Evolutionary conservation across 345 rosid species (phyloP).

Genomic region (Gossypium arboreum): DNA sequence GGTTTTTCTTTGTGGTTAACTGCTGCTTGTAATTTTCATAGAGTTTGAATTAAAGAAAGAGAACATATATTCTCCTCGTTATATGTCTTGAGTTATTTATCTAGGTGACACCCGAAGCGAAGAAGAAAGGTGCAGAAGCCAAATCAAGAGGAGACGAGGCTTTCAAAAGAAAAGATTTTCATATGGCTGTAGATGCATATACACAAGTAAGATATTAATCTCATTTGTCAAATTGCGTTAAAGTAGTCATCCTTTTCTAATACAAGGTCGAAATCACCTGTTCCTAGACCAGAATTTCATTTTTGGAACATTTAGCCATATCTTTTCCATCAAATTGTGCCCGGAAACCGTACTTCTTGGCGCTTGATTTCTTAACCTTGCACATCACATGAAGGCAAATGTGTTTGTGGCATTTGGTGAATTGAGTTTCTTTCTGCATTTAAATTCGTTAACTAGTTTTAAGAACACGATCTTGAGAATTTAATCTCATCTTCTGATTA

Average conservation of each 20-base stretch:
- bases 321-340: neutral
- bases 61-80: neutral
- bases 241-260: neutral
- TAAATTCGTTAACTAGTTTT: neutral
- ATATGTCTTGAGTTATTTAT: constrained; percentile 4
- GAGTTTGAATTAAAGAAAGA: neutral
- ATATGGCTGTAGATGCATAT: constrained; percentile 63
- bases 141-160: constrained; percentile 91
- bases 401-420: neutral
- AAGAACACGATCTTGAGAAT: neutral
- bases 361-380: constrained; percentile 5
- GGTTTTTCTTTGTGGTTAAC: constrained; percentile 3
- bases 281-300: neutral
- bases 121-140: constrained; percentile 79
- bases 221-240: neutral
- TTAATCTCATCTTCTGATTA: constrained; percentile 9
- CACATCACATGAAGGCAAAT: neutral
- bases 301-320: too few species aligned
- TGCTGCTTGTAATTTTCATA: constrained; percentile 1
- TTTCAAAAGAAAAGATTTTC: constrained; percentile 56
- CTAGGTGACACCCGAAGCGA: constrained; percentile 77
- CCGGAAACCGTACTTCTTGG: neutral
- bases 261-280: neutral
- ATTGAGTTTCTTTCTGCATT: neutral
- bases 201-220: constrained; percentile 52